Conservation (phyloP, 106 monocot species). For the Hemerocallis citrina region DNA sequence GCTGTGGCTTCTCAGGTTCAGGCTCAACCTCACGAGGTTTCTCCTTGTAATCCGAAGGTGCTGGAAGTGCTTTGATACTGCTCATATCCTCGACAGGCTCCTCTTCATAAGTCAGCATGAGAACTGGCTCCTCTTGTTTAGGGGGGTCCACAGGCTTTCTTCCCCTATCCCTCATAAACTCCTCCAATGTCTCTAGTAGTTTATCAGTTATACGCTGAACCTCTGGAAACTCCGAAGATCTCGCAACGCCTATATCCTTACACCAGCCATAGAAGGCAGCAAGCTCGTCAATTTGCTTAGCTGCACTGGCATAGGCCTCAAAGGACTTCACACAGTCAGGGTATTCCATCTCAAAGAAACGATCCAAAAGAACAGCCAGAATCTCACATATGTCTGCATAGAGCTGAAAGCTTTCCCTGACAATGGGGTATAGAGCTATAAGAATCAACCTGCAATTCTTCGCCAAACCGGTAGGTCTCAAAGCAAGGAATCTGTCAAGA, state of each 20-base stretch:
- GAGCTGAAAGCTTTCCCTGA: constrained; percentile 77
- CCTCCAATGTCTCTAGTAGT: constrained; percentile 67
- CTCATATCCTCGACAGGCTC: constrained; percentile 42
- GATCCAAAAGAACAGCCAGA: constrained; percentile 59
- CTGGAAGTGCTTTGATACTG: constrained; percentile 75
- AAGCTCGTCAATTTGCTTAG: constrained; percentile 91
- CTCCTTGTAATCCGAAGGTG: constrained; percentile 37
- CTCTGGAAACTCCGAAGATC: constrained; percentile 76
- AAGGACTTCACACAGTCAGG: constrained; percentile 67
- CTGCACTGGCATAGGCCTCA: constrained; percentile 62
- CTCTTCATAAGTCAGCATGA: constrained; percentile 11
- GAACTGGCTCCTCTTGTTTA: constrained; percentile 3
- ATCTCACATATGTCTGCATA: constrained; percentile 73
- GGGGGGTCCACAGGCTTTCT: constrained; percentile 46
- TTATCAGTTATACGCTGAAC: constrained; percentile 76
- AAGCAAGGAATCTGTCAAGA: constrained; percentile 55
- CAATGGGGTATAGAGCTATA: constrained; percentile 45
- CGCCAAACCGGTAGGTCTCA: constrained; percentile 49
- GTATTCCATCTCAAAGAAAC: constrained; percentile 84
- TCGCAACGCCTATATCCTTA: constrained; percentile 61
- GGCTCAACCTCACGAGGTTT: constrained; percentile 4
- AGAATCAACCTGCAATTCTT: constrained; percentile 54
- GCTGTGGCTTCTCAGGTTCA: constrained; percentile 7
- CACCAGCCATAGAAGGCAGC: constrained; percentile 68
- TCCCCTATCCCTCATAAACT: constrained; percentile 65